phyloP scores from a whole-genome alignment of 2,329 filamentous ascomycete species.

The Elsinoe perseae region DNA sequence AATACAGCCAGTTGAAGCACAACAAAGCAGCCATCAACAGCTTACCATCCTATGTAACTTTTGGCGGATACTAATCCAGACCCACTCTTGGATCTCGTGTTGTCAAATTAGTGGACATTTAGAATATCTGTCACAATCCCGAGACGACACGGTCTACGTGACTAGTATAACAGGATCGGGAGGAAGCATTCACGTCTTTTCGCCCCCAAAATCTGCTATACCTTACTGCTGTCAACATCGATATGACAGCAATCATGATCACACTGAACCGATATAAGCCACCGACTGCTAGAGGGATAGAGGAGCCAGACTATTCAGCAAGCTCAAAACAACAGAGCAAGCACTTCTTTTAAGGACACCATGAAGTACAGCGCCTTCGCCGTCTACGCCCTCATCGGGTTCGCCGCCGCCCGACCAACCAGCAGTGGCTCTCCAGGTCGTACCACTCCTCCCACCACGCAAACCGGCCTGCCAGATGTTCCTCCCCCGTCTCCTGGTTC shows the following conservation, averaged over 20 bases:
- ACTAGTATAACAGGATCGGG: background rate
- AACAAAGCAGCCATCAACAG: background rate
- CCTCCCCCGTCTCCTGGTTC: background rate
- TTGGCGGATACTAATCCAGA: background rate
- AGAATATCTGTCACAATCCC: background rate
- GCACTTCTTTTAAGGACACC: too few relatives aligned
- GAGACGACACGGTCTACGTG: background rate
- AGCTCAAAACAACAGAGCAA: background rate
- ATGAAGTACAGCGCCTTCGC: background rate
- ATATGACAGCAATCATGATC: background rate
- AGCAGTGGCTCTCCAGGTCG: background rate
- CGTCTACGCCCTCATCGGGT: background rate
- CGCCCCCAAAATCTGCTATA: background rate
- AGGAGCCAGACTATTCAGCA: background rate
- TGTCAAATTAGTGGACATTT: background rate
- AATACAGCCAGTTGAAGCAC: background rate
- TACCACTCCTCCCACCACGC: background rate
- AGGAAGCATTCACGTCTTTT: background rate
- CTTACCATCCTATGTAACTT: background rate
- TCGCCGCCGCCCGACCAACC: background rate
- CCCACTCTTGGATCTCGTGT: background rate
- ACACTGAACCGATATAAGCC: background rate
- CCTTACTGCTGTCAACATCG: background rate
- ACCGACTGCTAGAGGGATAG: background rate
- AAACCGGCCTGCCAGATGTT: background rate